Evolutionary conservation across 2,329 filamentous ascomycete genomes (phyloP).

Genomic region (Scortechinia acanthostroma): DNA sequence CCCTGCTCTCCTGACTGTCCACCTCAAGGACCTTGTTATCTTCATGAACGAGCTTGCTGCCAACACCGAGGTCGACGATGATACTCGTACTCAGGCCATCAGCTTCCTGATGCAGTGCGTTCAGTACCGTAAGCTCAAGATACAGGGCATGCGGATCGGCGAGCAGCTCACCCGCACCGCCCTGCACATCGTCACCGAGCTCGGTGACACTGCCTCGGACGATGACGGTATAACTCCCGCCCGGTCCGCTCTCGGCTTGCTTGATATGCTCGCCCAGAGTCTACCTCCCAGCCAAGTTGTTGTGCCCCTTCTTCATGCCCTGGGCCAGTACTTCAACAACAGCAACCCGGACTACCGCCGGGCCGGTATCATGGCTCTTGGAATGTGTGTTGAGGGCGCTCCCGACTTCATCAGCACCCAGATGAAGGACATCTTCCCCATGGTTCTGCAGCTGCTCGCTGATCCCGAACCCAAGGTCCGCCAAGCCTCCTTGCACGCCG

Average conservation of each 20-base stretch:
- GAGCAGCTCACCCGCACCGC: constrained; percentile 81
- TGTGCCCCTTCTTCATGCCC: constrained; percentile 80
- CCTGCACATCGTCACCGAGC: constrained; percentile 82
- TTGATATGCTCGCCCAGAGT: constrained; percentile 82
- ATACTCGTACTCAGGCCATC: constrained; percentile 81
- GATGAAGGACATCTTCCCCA: constrained; percentile 76
- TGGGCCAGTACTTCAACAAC: constrained; percentile 73
- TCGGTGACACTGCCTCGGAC: constrained; percentile 70
- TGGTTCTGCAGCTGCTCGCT: constrained; percentile 74
- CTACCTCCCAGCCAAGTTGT: constrained; percentile 90
- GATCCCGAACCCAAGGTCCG: constrained; percentile 80
- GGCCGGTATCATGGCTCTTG: constrained; percentile 84
- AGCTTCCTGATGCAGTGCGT: constrained; percentile 91
- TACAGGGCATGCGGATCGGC: constrained; percentile 82
- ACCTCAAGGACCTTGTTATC: constrained; percentile 82
- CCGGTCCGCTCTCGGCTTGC: constrained; percentile 74
- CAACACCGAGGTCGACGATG: constrained; percentile 73
- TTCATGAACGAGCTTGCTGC: constrained; percentile 87
- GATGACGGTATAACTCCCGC: constrained; percentile 83
- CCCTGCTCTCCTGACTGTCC: constrained; percentile 71
- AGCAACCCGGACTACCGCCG: constrained; percentile 73
- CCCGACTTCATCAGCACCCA: constrained; percentile 96
- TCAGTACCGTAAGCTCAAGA: constrained; percentile 87
- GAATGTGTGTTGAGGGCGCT: constrained; percentile 90
- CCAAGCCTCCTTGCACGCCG: constrained; percentile 77